These are phyloP conservation scores for Mortierella sp. DNA, from an alignment of 371 early-diverging fungal species.

Conservation along the genomic window DNA sequence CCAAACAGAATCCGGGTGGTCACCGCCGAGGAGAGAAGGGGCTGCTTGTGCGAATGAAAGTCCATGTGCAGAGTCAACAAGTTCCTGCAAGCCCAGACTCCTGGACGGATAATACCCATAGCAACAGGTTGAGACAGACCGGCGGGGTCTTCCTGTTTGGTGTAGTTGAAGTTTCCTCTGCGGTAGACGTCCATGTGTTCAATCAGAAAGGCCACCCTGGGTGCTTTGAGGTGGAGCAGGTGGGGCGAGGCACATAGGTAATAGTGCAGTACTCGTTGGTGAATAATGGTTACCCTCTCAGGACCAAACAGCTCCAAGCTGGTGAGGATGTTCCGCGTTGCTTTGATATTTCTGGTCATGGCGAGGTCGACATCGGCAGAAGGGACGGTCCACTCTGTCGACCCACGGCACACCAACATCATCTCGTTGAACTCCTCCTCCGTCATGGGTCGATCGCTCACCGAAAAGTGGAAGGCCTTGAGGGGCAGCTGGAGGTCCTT, in stretches of 20 bases:
- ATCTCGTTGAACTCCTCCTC: not conserved
- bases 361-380: not conserved
- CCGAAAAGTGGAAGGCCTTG: not conserved
- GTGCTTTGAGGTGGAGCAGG: slow-evolving; percentile 6
- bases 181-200: not conserved
- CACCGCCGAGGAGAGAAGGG: not conserved
- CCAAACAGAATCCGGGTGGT: not conserved
- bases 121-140: not conserved
- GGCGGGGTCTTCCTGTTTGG: not conserved
- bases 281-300: not conserved
- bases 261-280: not conserved
- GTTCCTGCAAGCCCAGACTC: slow-evolving; percentile 9
- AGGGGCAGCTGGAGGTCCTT: not conserved
- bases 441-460: not conserved
- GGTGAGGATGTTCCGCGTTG: not conserved
- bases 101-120: not conserved
- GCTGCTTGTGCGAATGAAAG: not conserved
- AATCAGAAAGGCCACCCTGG: not conserved
- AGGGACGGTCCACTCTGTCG: not conserved
- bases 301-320: not conserved
- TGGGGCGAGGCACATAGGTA: not conserved
- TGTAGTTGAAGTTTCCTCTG: not conserved
- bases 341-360: not conserved
- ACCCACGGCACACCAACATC: not conserved
- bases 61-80: not conserved